Evolutionary conservation across 345 rosid genomes (phyloP).

Genomic region (Boechera divaricarpa): DNA sequence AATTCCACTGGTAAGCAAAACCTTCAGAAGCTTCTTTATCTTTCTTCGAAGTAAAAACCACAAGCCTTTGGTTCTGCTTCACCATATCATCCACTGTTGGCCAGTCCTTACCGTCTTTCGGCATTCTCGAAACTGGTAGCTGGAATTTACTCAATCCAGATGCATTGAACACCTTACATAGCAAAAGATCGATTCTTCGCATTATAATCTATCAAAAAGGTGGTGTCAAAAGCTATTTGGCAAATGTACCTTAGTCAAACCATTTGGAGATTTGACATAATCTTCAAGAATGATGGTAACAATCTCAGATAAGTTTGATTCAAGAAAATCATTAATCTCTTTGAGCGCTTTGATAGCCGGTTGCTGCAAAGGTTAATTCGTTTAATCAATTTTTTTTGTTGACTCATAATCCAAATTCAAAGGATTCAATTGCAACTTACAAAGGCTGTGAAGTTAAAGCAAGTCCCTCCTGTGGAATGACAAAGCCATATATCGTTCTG

Average conservation of each 20-base stretch:
- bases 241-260: conserved; percentile 60
- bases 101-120: conserved; percentile 85
- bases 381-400: background rate
- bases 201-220: background rate
- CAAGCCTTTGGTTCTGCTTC: conserved; percentile 74
- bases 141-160: conserved; percentile 70
- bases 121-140: conserved; percentile 85
- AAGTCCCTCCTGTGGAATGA: conserved; percentile 73
- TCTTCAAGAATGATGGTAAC: conserved; percentile 94
- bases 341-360: conserved; percentile 81
- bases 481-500: conserved; percentile 83
- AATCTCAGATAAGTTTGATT: conserved; percentile 77
- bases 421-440: conserved; percentile 56
- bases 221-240: background rate
- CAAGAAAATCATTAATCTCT: conserved; percentile 73
- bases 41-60: conserved; percentile 82
- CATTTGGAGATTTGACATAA: conserved; percentile 75
- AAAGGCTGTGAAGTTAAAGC: conserved; percentile 80
- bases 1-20: conserved; percentile 86
- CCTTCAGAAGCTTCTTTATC: conserved; percentile 87
- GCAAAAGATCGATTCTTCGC: background rate
- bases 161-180: conserved; percentile 60
- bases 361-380: conserved; percentile 51
- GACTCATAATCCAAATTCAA: too few species aligned
- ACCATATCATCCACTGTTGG: conserved; percentile 92